These are phyloP conservation scores for Suillus sp. DNA, from an alignment of 768 basidiomycete genomes.

Conservation along the genomic window DNA sequence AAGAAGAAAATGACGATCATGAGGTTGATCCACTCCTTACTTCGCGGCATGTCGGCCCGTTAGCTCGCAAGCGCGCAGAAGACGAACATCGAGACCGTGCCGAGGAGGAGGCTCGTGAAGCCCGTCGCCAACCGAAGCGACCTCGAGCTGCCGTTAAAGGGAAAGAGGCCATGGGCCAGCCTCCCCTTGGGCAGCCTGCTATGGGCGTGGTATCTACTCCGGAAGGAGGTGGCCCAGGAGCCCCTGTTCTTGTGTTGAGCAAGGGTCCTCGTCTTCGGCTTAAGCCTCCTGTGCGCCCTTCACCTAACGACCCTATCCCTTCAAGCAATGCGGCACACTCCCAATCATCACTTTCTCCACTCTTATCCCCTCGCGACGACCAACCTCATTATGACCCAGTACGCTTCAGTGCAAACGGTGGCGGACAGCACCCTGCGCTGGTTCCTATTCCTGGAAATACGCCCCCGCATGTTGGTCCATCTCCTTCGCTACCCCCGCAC, in stretches of 20 bases:
- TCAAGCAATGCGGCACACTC: slow-evolving; percentile 26
- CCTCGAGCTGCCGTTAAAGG: slow-evolving; percentile 40
- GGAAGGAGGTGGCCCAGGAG: slow-evolving; percentile 11
- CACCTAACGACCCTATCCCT: slow-evolving; percentile 19
- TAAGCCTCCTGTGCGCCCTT: slow-evolving; percentile 45
- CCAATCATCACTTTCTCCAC: slow-evolving; percentile 35
- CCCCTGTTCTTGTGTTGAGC: slow-evolving; percentile 45
- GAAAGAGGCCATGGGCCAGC: slow-evolving; percentile 34
- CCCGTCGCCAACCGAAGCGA: slow-evolving; percentile 37
- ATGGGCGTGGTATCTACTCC: slow-evolving; percentile 29
- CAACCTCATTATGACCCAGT: slow-evolving; percentile 26
- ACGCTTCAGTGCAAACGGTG: slow-evolving; percentile 28
- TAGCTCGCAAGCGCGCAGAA: slow-evolving; percentile 45
- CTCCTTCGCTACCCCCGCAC: slow-evolving; percentile 20
- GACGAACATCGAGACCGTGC: slow-evolving; percentile 43
- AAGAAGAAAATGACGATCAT: slow-evolving; percentile 47
- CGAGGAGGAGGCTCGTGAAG: slow-evolving; percentile 50
- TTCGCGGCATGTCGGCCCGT: slow-evolving; percentile 49
- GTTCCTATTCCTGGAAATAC: slow-evolving; percentile 21
- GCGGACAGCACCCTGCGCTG: slow-evolving; percentile 19
- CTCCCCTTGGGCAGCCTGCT: slow-evolving; percentile 26
- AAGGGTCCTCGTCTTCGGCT: slow-evolving; percentile 52
- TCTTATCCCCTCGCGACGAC: slow-evolving; percentile 38
- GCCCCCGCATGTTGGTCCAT: slow-evolving; percentile 26
- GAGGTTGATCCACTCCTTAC: slow-evolving; percentile 45